These are phyloP conservation scores for Solanum paucissectum DNA, from an alignment of 257 asterid species.

Conservation along the genomic window DNA sequence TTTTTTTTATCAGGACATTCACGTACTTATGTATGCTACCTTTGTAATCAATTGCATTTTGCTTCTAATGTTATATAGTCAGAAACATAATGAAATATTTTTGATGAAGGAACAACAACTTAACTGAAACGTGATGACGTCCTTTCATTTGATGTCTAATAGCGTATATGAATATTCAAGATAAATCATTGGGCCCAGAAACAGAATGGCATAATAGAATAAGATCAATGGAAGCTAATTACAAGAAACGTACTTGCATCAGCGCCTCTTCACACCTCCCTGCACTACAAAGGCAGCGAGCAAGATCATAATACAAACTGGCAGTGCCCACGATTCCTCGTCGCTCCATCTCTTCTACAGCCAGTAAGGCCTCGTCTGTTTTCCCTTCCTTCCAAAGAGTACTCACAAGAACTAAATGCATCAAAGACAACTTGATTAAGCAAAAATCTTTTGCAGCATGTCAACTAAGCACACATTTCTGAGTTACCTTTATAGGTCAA, in stretches of 20 bases:
- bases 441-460: background rate
- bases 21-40: background rate
- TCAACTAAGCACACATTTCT: background rate
- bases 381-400: slow-evolving; percentile 84
- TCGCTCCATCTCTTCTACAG: slow-evolving; percentile 79
- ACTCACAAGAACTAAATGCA: slow-evolving; percentile 61
- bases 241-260: slow-evolving; percentile 44
- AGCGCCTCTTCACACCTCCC: slow-evolving; percentile 85
- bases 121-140: background rate
- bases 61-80: background rate
- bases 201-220: background rate
- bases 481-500: slow-evolving; percentile 71
- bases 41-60: background rate
- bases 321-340: slow-evolving; percentile 92
- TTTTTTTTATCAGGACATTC: background rate
- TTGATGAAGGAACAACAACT: background rate
- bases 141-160: background rate
- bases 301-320: slow-evolving; percentile 79
- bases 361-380: slow-evolving; percentile 58
- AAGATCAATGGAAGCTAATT: background rate
- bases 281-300: slow-evolving; percentile 92
- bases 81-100: background rate
- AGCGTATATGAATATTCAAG: background rate
- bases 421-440: slow-evolving; percentile 4
- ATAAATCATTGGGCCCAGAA: background rate